Evolutionary conservation across 345 rosid genomes (phyloP), one percentile per base, ranked within the genome.

Genomic region (Chamaenerion angustifolium): DNA sequence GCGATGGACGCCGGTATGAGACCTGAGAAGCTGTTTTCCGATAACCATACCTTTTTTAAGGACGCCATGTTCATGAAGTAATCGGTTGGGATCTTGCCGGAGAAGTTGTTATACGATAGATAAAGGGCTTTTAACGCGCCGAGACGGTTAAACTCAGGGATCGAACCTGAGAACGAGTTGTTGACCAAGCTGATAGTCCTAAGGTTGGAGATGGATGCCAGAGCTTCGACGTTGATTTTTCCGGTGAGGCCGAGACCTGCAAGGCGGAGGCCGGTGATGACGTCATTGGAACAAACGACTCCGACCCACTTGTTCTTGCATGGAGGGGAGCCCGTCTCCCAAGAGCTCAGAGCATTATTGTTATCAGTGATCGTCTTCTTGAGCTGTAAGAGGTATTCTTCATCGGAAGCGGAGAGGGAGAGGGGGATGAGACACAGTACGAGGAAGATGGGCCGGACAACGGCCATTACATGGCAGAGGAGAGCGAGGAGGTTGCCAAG

Each of bases 191-290:
- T 69, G 14, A 90, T 8, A 44, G 79, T 75, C 52, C 73, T 66
- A 54, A 81, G 79, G 45, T 69, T 65, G 0, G 37, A 16, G 37
- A 90, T 55, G 15, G 56, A 47, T 44, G 37, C 14, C 52, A 90
- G 59, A 23, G 83, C 73, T 23, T 76, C 71, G 1, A 75, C 69
- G 31, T 72, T 68, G 48, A 80, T 56, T 7, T 49, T 47, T 31
- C 98, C 98, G 0, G 82, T 54, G 45, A 86, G 72, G 14, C 80
- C 76, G 23, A 74, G 57, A 11, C 47, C 62, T 13, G 76, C 56
- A 42, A 90, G 76, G 49, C 71, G 75, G 61, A 90, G 69, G 45
- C 96, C 88, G 10, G 69, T 54, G 41, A 87, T 77, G 18, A 60
- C 55, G 2, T 61, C 69, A 12, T 69, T 57, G 46, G 42, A 43